Conservation (phyloP, 345 rosid genomes). For the Eucalyptus caleyi region DNA sequence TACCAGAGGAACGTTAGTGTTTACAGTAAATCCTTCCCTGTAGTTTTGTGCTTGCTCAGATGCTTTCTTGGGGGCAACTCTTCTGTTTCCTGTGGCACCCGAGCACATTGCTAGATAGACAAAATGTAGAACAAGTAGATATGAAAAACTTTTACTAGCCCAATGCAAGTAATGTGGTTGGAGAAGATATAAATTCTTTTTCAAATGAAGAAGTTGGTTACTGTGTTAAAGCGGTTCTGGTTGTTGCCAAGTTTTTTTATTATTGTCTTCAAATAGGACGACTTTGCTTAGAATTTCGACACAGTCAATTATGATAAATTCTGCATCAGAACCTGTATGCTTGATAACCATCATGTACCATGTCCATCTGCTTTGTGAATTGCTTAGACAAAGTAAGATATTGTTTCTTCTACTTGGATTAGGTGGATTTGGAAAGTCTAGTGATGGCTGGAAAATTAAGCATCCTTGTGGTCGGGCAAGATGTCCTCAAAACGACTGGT, state of each 20-base stretch:
- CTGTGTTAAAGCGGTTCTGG: background rate
- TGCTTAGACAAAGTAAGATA: background rate
- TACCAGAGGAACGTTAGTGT: background rate
- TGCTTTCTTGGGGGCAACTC: background rate
- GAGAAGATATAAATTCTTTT: background rate
- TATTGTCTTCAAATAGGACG: background rate
- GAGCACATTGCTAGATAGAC: background rate
- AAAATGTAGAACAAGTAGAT: background rate
- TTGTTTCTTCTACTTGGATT: background rate
- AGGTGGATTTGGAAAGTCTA: slow-evolving; percentile 59
- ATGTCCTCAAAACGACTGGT: slow-evolving; percentile 23
- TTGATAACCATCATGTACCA: background rate
- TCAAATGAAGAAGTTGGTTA: background rate
- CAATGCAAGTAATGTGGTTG: background rate
- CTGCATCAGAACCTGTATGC: background rate
- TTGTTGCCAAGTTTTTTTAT: background rate
- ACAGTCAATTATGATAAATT: background rate
- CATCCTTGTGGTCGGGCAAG: slow-evolving; percentile 48
- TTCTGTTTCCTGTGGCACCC: background rate
- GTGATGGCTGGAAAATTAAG: slow-evolving; percentile 35
- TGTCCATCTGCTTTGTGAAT: background rate
- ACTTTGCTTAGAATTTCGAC: background rate
- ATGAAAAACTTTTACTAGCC: background rate
- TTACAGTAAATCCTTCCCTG: background rate
- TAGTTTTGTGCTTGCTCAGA: background rate